Percentiles rank a stretch among this genome's conserved stretches.
Evolutionary conservation across 1,139 yeast species (phyloP).

Genomic region (Saccharomycopsis hybrid): DNA sequence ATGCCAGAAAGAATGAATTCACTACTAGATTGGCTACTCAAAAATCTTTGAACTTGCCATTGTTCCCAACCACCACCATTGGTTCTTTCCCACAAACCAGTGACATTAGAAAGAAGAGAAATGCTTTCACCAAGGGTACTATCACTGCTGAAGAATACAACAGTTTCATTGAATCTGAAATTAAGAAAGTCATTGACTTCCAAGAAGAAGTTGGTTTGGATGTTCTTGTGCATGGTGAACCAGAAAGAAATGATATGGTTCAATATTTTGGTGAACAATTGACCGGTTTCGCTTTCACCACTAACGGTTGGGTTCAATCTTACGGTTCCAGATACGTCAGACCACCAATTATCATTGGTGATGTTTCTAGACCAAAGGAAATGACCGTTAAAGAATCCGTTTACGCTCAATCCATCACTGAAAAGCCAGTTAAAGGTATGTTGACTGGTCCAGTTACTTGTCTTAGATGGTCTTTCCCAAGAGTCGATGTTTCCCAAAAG

Average conservation of each 20-base stretch:
- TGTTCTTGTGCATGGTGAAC: constrained; percentile 99
- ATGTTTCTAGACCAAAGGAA: constrained; percentile 95
- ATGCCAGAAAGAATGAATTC: constrained; percentile 85
- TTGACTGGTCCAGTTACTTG: constrained; percentile 99
- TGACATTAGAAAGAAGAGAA: constrained; percentile 97
- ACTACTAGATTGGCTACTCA: constrained; percentile 83
- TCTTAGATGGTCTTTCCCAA: constrained; percentile 99
- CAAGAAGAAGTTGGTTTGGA: constrained; percentile 98
- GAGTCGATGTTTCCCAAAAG: constrained; percentile 94
- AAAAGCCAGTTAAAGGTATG: constrained; percentile 99
- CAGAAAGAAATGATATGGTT: constrained; percentile 99
- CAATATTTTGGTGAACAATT: constrained; percentile 99
- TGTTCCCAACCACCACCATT: constrained; percentile 99
- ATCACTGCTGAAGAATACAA: constrained; percentile 93
- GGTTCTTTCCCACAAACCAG: constrained; percentile 99
- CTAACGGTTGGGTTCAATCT: constrained; percentile 99
- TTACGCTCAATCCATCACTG: constrained; percentile 94
- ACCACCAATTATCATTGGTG: constrained; percentile 99
- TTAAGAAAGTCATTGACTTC: constrained; percentile 92
- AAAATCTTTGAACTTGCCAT: constrained; percentile 85
- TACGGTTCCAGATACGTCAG: constrained; percentile 99
- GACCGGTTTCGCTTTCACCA: constrained; percentile 96
- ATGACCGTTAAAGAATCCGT: constrained; percentile 99
- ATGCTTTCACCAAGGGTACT: constrained; percentile 95
- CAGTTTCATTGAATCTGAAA: constrained; percentile 93